Evolutionary conservation across 768 basidiomycete species (phyloP).

Genomic region (Termitomyces sp.): DNA sequence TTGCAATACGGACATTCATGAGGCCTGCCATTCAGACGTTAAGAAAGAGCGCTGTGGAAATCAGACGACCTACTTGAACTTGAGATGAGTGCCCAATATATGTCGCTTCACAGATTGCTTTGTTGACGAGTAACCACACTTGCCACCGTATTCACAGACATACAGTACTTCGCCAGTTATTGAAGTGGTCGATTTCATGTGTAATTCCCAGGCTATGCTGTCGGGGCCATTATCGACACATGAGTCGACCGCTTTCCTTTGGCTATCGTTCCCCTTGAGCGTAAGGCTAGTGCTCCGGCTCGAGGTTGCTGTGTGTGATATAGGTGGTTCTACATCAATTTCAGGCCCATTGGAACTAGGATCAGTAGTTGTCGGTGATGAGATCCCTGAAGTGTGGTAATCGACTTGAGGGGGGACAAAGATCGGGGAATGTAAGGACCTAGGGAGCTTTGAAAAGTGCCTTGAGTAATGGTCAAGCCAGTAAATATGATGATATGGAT

Average conservation of each 20-base stretch:
- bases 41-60: not conserved
- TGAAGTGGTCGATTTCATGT: conserved; percentile 13
- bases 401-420: not conserved
- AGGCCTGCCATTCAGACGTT: conserved; percentile 1
- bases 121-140: conserved; percentile 28
- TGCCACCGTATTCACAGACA: conserved; percentile 22
- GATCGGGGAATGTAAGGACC: not conserved
- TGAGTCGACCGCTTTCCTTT: not conserved
- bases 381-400: not conserved
- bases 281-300: not conserved
- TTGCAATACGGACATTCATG: conserved; percentile 3
- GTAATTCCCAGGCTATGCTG: conserved; percentile 15
- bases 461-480: not conserved
- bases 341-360: not conserved
- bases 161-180: conserved; percentile 16
- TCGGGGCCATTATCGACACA: not conserved
- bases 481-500: not conserved
- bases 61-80: conserved; percentile 43
- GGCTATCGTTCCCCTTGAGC: not conserved
- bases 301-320: not conserved
- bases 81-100: conserved; percentile 56
- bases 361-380: not conserved
- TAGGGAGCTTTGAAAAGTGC: not conserved
- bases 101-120: conserved; percentile 69
- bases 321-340: not conserved